Evolutionary conservation across 345 rosid species (phyloP).

Genomic region (Anacardium occidentale): DNA sequence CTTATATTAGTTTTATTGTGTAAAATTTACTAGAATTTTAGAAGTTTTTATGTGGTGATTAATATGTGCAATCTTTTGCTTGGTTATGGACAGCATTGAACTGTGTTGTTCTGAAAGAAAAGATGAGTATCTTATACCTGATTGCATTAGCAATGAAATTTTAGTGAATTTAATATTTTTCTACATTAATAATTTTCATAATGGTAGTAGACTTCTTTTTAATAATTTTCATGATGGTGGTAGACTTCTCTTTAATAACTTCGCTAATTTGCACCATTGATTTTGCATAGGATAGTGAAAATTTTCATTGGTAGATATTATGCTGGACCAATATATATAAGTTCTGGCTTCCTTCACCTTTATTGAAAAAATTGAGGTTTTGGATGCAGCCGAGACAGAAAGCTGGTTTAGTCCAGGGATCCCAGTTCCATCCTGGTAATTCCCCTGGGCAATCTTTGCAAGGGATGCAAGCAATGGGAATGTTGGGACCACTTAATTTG

Average conservation of each 20-base stretch:
- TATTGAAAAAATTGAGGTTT: constrained; percentile 36
- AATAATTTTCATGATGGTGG: neutral
- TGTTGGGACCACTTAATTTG: constrained; percentile 70
- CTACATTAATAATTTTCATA: neutral
- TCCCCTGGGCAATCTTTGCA: constrained; percentile 72
- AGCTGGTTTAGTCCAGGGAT: constrained; percentile 65
- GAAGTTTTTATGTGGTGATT: neutral
- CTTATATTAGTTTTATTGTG: no score
- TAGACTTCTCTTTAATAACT: neutral
- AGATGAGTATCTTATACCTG: neutral
- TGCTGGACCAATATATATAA: neutral
- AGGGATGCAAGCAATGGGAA: constrained; percentile 86
- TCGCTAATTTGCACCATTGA: neutral
- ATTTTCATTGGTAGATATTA: neutral
- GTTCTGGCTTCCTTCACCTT: neutral
- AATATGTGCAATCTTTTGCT: neutral
- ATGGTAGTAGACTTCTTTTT: no score
- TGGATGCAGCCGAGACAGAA: constrained; percentile 91
- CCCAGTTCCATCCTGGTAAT: constrained; percentile 76
- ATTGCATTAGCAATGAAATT: neutral
- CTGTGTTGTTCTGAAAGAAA: neutral
- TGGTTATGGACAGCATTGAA: neutral
- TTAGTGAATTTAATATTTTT: neutral
- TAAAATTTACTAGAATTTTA: no score
- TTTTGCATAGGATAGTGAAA: neutral